Base-by-base conservation (phyloP, 768 basidiomycete species). In the Pisolithus marmoratus region DNA sequence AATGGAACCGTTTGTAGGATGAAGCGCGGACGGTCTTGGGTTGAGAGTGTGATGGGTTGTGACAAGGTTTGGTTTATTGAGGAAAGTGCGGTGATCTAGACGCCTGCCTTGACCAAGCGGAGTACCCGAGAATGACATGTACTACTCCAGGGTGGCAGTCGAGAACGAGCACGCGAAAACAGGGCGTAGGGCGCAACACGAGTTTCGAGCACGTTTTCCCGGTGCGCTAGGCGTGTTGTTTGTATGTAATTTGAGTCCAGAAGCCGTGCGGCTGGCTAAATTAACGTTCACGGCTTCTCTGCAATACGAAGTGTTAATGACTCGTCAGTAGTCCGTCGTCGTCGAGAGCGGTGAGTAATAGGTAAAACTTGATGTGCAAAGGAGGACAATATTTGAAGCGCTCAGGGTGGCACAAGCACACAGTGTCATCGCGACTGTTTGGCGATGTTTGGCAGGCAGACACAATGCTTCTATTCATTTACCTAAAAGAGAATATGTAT, bases 51-150 rank as follows among this genome's bases (percentile, higher is more conserved):
- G 57, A 23, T 70, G 69, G 57, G 63, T 66, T 46, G 64, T 52
- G 69, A 69, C 74, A 48, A 53, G 53, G 45, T 62, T 34, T 12
- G 58, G 66, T 63, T 85, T 87, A 54, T 82, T 83, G 67, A 88
- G 81, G 64, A 91, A 90, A 47, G 85, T 77, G 67, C 75, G 74
- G 67, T 85, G 87, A 79, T 89, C 87, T 66, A 90, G 81, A 74
- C 88, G 84, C 79, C 87, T 85, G 75, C 83, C 85, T 82, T 88
- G 84, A 72, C 84, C 85, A 59, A 90, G 72, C 52, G 88, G 86
- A 67, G 88, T 90, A 69, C 82, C 79, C 67, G 85, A 78, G 82
- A 91, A 91, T 71, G 87, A 90, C 88, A 91, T 91, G 78, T 75
- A 77, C 65, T 60, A 55, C 54, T 51, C 51, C 53, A 43, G 31